Evolutionary conservation across 768 basidiomycete genomes (phyloP), one percentile per base, ranked within the genome.

Genomic region (Phlegmacium glaucopus): DNA sequence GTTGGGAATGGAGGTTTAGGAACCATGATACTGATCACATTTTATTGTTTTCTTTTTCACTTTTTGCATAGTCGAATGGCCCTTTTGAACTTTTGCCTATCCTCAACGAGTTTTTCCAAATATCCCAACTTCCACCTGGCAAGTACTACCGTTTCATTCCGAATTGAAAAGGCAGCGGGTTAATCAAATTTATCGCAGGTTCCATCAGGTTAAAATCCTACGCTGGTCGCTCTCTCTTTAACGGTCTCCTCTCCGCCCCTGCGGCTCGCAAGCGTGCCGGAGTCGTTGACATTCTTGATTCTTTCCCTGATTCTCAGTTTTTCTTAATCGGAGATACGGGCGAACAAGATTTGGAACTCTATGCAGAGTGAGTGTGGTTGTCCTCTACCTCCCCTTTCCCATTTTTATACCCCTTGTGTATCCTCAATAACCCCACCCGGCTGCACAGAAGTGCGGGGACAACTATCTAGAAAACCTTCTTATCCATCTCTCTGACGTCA

Each of bases 301-400:
- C 80, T 2, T 94, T 94, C 62, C 81, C 82, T 0, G 72, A 81
- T 34, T 82, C 88, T 1, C 71, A 67, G 32, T 96, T 98, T 67
- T 65, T 97, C 59, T 78, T 94, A 41, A 74, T 98, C 34, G 95
- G 95, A 6, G 95, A 98, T 63, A 82, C 85, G 0, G 95, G 94
- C 28, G 95, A 98, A 61, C 94, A 96, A 55, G 95, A 98, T 66
- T 68, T 98, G 37, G 94, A 98, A 64, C 73, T 98, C 2, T 98
- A 97, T 62, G 74, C 85, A 11, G 72, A 81, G 78, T 78, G 54
- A n/a, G 72, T 63, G 12, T 30, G 27, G 16, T 28, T 32, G 28
- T 28, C 17, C 27, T 32, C 13, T 9, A 15, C 42, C 27, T 28
- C 16, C 11, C 42, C 34, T 9, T 25, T 39, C 13, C 25, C 22